Conservation (phyloP, 805 yeast genomes). For the Debaryomyces prosopidis region DNA sequence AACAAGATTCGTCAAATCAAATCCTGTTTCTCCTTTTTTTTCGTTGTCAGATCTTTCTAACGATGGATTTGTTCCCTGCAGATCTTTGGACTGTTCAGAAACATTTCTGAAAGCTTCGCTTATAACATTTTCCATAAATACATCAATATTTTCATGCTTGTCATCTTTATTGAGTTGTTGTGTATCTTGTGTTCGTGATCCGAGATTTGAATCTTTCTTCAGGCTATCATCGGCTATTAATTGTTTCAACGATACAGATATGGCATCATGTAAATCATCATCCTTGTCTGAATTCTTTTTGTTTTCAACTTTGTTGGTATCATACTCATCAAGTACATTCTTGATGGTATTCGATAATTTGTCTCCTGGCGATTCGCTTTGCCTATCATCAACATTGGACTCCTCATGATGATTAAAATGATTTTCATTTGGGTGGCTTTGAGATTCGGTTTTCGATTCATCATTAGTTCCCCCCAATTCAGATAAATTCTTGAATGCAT, state of each 20-base stretch:
- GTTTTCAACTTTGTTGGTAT: neutral
- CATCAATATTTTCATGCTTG: constrained; percentile 9
- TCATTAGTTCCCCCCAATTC: neutral
- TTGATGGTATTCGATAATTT: neutral
- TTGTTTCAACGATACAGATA: constrained; percentile 22
- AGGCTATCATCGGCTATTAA: constrained; percentile 1
- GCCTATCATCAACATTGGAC: neutral
- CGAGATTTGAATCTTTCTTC: neutral
- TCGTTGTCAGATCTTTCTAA: neutral
- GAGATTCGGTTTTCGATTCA: neutral
- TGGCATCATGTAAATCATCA: constrained; percentile 18
- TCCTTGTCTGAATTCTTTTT: constrained; percentile 9
- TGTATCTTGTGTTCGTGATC: neutral
- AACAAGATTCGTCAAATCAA: constrained; percentile 24
- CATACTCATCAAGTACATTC: neutral
- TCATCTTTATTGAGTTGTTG: neutral
- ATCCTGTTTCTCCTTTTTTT: neutral
- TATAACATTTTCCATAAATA: constrained; percentile 27
- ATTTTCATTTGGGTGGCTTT: neutral
- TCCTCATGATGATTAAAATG: neutral
- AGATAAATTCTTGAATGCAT: constrained; percentile 28
- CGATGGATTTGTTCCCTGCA: neutral
- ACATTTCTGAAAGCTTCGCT: constrained; percentile 28
- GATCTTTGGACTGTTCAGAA: constrained; percentile 5
- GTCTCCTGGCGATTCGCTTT: neutral